A percentile compares a stretch with the other conserved stretches of the same genome.
Conservation (phyloP, 2,329 filamentous ascomycete genomes). For the Sarocladiaceae sp. region DNA sequence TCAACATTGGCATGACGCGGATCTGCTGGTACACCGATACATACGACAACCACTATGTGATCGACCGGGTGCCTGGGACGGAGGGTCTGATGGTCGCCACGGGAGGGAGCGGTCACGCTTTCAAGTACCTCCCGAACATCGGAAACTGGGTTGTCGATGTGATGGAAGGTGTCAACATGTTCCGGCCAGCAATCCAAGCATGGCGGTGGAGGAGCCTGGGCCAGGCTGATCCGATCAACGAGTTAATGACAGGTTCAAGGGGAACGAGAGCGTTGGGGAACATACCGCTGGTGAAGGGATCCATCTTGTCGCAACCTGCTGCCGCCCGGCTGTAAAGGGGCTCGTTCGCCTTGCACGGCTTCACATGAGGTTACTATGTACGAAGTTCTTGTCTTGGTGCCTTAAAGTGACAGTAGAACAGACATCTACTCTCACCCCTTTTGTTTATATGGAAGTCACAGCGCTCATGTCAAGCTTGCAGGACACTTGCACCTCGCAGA, state of each 20-base stretch:
- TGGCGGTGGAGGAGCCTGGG: conserved; percentile 16
- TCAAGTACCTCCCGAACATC: conserved; percentile 52
- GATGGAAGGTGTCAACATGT: conserved; percentile 31
- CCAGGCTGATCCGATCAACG: not conserved
- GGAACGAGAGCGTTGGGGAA: conserved; percentile 4
- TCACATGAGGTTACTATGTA: too few relatives aligned
- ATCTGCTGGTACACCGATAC: conserved; percentile 15
- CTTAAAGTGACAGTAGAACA: too few relatives aligned
- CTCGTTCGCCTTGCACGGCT: too few relatives aligned
- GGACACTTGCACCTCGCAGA: too few relatives aligned
- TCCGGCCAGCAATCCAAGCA: conserved; percentile 18
- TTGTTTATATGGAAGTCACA: too few relatives aligned
- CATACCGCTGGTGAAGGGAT: not conserved
- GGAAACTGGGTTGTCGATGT: conserved; percentile 46
- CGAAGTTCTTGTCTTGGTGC: too few relatives aligned
- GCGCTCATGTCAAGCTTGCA: too few relatives aligned
- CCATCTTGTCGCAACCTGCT: not conserved
- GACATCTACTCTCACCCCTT: too few relatives aligned
- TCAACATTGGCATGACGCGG: conserved; percentile 28
- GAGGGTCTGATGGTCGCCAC: conserved; percentile 52
- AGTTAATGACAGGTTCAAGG: not conserved
- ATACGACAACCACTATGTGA: conserved; percentile 16
- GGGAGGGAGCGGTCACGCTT: conserved; percentile 52
- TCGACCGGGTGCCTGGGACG: conserved; percentile 41
- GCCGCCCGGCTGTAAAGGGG: too few relatives aligned